phyloP scores from a whole-genome alignment of 495 filamentous ascomycete species.

The Thermochaetoides thermophila region DNA sequence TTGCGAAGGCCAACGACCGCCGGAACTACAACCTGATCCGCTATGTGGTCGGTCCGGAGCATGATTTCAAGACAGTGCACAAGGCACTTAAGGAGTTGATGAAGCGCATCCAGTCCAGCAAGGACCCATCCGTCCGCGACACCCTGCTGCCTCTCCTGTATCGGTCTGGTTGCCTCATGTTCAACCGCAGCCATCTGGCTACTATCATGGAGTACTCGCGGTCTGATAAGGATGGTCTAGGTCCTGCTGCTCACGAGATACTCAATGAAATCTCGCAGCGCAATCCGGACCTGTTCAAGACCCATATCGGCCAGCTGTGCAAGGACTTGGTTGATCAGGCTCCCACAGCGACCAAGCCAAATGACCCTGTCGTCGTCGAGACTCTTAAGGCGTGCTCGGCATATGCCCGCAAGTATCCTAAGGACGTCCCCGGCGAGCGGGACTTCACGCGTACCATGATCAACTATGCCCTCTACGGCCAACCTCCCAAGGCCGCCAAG shows the following conservation, averaged over 20 bases:
- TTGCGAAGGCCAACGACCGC: conserved; percentile 82
- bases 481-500: conserved; percentile 73
- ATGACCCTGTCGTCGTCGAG: conserved; percentile 58
- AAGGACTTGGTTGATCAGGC: conserved; percentile 68
- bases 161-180: conserved; percentile 65
- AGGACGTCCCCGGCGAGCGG: conserved; percentile 71
- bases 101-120: conserved; percentile 51
- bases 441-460: conserved; percentile 71
- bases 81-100: conserved; percentile 82
- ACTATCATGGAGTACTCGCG: conserved; percentile 76
- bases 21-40: conserved; percentile 79
- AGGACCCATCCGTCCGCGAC: conserved; percentile 46
- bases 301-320: conserved; percentile 84
- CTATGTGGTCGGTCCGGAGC: conserved; percentile 71
- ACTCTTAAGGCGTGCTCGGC: conserved; percentile 85
- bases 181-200: conserved; percentile 86
- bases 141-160: conserved; percentile 76
- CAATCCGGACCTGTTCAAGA: conserved; percentile 79
- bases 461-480: conserved; percentile 66
- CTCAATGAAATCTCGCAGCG: conserved; percentile 81
- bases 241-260: conserved; percentile 70
- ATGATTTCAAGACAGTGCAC: conserved; percentile 79
- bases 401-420: conserved; percentile 71
- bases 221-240: conserved; percentile 63
- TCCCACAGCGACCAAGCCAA: conserved; percentile 47